These are phyloP conservation scores for Pelagophyceae sp. DNA, from an alignment of 352 stramenopile genomes.

Conservation along the genomic window DNA sequence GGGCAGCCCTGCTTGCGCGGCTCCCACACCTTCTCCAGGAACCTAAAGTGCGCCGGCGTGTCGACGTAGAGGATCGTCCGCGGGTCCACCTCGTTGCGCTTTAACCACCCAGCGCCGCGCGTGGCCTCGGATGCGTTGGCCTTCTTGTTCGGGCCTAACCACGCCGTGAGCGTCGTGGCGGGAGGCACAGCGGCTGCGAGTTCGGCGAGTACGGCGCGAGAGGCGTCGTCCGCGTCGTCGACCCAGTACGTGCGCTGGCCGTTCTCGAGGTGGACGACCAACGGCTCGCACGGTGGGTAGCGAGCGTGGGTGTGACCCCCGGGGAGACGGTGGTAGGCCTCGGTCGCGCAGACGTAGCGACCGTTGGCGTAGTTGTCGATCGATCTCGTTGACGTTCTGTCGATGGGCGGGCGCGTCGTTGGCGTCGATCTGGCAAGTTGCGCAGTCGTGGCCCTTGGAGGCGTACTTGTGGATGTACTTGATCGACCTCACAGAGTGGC, in stretches of 20 bases:
- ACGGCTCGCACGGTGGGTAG: background rate
- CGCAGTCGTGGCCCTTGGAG: slow-evolving; percentile 46
- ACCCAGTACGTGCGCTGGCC: background rate
- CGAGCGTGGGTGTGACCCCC: background rate
- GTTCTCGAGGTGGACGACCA: background rate
- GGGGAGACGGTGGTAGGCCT: background rate
- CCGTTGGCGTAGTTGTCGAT: background rate
- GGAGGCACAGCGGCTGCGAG: background rate
- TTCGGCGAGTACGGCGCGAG: background rate
- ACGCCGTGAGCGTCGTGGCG: background rate
- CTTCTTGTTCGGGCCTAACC: background rate
- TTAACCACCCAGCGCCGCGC: background rate
- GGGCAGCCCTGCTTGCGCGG: background rate
- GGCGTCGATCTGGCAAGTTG: slow-evolving; percentile 18
- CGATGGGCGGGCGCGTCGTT: background rate
- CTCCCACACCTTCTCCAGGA: background rate
- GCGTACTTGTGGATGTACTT: slow-evolving; percentile 59
- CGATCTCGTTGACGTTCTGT: background rate
- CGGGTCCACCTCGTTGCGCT: background rate
- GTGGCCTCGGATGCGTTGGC: background rate
- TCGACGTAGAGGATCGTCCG: background rate
- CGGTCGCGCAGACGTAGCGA: background rate
- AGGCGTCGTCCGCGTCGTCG: background rate
- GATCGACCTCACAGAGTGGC: slow-evolving; percentile 32
- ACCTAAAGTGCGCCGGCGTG: background rate